Percentiles rank a stretch among this genome's conserved stretches.
Conservation (phyloP, 169 alveolate species). For the Plasmodium berghei region DNA sequence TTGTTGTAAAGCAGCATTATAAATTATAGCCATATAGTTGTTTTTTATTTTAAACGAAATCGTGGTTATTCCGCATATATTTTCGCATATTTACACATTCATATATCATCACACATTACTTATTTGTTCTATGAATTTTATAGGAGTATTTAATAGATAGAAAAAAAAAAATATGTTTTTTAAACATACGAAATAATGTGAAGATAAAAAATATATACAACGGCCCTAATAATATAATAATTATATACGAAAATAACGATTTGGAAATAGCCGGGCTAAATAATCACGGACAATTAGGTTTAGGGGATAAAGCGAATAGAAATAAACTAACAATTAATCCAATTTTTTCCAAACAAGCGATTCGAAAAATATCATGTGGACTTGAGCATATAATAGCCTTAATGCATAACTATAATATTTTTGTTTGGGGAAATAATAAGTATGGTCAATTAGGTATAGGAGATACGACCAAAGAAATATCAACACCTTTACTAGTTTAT, state of each 20-base stretch:
- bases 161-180: slow-evolving; percentile 34
- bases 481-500: slow-evolving; percentile 47
- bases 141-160: slow-evolving; percentile 59
- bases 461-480: slow-evolving; percentile 50
- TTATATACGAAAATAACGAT: slow-evolving; percentile 66
- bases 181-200: slow-evolving; percentile 43
- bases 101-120: not conserved
- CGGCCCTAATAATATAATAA: slow-evolving; percentile 57
- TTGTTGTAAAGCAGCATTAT: too few relatives aligned
- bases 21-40: too few relatives aligned
- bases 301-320: slow-evolving; percentile 71
- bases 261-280: slow-evolving; percentile 64
- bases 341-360: slow-evolving; percentile 78
- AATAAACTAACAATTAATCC: slow-evolving; percentile 59
- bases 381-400: slow-evolving; percentile 88
- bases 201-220: slow-evolving; percentile 30
- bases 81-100: not conserved
- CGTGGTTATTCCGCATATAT: not conserved
- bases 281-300: slow-evolving; percentile 56
- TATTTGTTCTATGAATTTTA: slow-evolving; percentile 2
- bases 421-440: slow-evolving; percentile 95
- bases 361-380: slow-evolving; percentile 90
- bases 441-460: slow-evolving; percentile 94
- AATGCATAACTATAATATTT: slow-evolving; percentile 90
- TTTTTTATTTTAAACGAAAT: not conserved